Percentiles rank a stretch among this genome's conserved stretches.
Conservation (phyloP, 1,139 yeast species). For the Candida freyschussii region DNA sequence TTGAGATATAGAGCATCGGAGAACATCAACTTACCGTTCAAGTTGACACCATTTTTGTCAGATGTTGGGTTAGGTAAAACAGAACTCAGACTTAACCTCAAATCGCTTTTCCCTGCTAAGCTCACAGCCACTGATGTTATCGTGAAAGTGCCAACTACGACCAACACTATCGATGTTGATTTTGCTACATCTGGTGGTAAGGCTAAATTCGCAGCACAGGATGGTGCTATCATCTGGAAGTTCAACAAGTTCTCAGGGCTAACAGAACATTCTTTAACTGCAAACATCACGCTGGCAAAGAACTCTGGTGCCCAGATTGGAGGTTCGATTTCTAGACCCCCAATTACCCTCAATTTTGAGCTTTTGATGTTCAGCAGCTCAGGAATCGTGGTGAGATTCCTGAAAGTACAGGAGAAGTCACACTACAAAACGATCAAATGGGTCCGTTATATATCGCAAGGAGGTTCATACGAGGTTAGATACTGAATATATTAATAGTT, state of each 20-base stretch:
- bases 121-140: slow-evolving; percentile 62
- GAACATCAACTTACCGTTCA: slow-evolving; percentile 67
- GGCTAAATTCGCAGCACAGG: slow-evolving; percentile 63
- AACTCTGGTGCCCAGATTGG: slow-evolving; percentile 33
- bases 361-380: slow-evolving; percentile 76
- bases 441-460: slow-evolving; percentile 72
- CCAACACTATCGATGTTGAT: slow-evolving; percentile 49
- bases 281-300: slow-evolving; percentile 22
- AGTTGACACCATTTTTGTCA: slow-evolving; percentile 55
- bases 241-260: slow-evolving; percentile 66
- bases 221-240: slow-evolving; percentile 63
- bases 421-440: slow-evolving; percentile 77
- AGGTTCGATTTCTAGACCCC: slow-evolving; percentile 53
- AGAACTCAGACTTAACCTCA: slow-evolving; percentile 55
- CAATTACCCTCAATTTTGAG: slow-evolving; percentile 65
- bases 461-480: slow-evolving; percentile 79
- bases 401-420: slow-evolving; percentile 62
- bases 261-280: slow-evolving; percentile 45
- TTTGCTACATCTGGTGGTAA: slow-evolving; percentile 58
- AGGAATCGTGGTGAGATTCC: slow-evolving; percentile 68
- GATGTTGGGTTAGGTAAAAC: slow-evolving; percentile 46
- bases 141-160: slow-evolving; percentile 67
- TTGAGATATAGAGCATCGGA: slow-evolving; percentile 68
- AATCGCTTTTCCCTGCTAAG: slow-evolving; percentile 59
- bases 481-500: slow-evolving; percentile 40